phyloP scores from a whole-genome alignment of 2,329 filamentous ascomycete genomes.

The Ascochyta clinopodiicola region DNA sequence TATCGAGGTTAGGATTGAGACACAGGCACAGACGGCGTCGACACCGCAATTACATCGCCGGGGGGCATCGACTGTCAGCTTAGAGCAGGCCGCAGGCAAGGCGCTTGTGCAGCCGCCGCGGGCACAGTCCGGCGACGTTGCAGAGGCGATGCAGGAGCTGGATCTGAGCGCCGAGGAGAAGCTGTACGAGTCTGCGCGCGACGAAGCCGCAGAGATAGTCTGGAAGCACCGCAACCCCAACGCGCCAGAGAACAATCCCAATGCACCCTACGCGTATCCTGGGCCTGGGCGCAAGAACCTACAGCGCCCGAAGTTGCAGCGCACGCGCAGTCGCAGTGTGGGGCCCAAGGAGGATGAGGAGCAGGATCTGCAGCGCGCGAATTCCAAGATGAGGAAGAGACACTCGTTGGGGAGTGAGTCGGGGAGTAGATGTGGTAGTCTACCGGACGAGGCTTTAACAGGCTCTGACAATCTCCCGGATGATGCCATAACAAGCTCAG shows the following conservation, averaged over 20 bases:
- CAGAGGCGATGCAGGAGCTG: conserved; percentile 76
- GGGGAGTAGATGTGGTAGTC: conserved; percentile 47
- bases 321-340: conserved; percentile 61
- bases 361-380: conserved; percentile 41
- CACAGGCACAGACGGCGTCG: conserved; percentile 22
- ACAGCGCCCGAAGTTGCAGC: conserved; percentile 74
- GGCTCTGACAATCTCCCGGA: conserved; percentile 49
- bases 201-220: conserved; percentile 80
- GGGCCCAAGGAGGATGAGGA: conserved; percentile 38
- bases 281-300: conserved; percentile 39
- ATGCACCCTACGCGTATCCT: conserved; percentile 62
- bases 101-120: conserved; percentile 45
- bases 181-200: conserved; percentile 72
- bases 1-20: conserved; percentile 29
- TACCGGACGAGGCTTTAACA: conserved; percentile 47
- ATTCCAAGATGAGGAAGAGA: conserved; percentile 44
- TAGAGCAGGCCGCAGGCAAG: conserved; percentile 40
- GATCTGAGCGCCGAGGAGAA: conserved; percentile 68
- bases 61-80: conserved; percentile 39
- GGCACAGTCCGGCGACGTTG: conserved; percentile 63
- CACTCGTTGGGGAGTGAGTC: conserved; percentile 41
- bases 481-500: conserved; percentile 43
- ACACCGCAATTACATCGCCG: conserved; percentile 38
- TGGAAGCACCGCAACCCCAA: conserved; percentile 76
- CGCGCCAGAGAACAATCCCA: conserved; percentile 65